Evolutionary conservation across 1,139 yeast genomes (phyloP).

Genomic region (Pichia sp.): DNA sequence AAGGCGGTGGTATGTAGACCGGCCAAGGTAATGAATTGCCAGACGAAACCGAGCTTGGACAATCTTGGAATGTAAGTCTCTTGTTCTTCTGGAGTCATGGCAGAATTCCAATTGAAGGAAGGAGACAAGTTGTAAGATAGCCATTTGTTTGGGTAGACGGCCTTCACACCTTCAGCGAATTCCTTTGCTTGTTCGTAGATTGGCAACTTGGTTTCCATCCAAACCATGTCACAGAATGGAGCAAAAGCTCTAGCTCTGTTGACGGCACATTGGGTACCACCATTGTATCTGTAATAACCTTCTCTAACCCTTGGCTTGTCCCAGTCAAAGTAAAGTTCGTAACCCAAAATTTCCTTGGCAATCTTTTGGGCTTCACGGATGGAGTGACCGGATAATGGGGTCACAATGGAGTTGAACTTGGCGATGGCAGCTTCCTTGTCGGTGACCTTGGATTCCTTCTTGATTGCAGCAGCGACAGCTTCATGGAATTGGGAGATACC

Average conservation of each 20-base stretch:
- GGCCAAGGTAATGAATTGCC: constrained; percentile 98
- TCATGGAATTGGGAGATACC: constrained; percentile 86
- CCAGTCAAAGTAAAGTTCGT: constrained; percentile 91
- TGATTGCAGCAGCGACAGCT: constrained; percentile 84
- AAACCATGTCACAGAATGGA: constrained; percentile 91
- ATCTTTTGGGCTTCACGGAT: constrained; percentile 75
- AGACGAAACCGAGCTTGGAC: constrained; percentile 85
- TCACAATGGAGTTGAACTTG: constrained; percentile 63
- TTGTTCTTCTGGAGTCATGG: constrained; percentile 85
- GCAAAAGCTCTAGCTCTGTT: constrained; percentile 96
- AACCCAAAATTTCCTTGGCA: constrained; percentile 74
- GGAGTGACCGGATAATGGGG: constrained; percentile 72
- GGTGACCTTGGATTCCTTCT: constrained; percentile 46
- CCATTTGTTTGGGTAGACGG: constrained; percentile 85
- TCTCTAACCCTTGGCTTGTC: constrained; percentile 94
- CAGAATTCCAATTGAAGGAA: constrained; percentile 96
- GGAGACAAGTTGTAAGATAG: constrained; percentile 94
- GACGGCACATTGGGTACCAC: constrained; percentile 96
- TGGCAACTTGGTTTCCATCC: constrained; percentile 99
- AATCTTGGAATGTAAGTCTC: constrained; percentile 85
- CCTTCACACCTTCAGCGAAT: constrained; percentile 87
- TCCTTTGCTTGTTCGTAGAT: constrained; percentile 91
- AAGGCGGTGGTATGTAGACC: constrained; percentile 96
- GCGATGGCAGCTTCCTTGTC: constrained; percentile 65
- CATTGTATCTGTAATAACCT: constrained; percentile 94